Conservation (phyloP, 2,329 filamentous ascomycete species). For the Diaporthe vaccinii region DNA sequence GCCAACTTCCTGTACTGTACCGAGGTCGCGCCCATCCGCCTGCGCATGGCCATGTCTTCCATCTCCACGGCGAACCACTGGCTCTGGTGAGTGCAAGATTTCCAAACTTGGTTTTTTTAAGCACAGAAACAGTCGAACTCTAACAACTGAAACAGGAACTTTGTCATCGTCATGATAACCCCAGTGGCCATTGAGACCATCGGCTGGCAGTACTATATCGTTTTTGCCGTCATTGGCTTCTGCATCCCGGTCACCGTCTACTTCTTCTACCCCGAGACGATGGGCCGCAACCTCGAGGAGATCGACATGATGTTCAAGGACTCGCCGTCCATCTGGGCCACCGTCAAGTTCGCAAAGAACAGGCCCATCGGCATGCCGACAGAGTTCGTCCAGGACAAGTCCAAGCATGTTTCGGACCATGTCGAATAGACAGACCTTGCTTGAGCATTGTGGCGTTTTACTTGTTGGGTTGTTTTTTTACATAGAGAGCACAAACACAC, state of each 20-base stretch:
- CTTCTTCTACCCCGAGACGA: conserved; percentile 64
- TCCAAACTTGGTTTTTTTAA: background rate
- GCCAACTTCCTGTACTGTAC: conserved; percentile 73
- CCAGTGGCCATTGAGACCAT: conserved; percentile 64
- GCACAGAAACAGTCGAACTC: background rate
- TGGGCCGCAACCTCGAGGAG: conserved; percentile 63
- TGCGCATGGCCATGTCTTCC: conserved; percentile 67
- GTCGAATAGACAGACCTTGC: conserved; percentile 5
- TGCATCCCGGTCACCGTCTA: conserved; percentile 60
- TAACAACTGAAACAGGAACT: conserved; percentile 50
- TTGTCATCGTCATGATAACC: conserved; percentile 60
- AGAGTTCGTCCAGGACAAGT: conserved; percentile 39
- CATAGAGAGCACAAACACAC: background rate
- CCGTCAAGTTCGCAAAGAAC: conserved; percentile 54
- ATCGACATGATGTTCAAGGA: conserved; percentile 60
- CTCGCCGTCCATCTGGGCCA: conserved; percentile 52
- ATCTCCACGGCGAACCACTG: conserved; percentile 69
- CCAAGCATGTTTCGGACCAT: conserved; percentile 31
- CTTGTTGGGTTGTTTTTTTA: background rate
- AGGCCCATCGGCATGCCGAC: conserved; percentile 45
- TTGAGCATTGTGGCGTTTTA: background rate
- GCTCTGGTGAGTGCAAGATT: conserved; percentile 55
- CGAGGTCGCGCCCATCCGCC: conserved; percentile 66
- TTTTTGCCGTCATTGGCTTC: conserved; percentile 61
- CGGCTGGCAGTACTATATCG: conserved; percentile 65